A percentile compares a stretch with the other conserved stretches of the same genome.
Evolutionary conservation across 805 yeast species (phyloP).

Genomic region (Nakazawaea ambrosiae): DNA sequence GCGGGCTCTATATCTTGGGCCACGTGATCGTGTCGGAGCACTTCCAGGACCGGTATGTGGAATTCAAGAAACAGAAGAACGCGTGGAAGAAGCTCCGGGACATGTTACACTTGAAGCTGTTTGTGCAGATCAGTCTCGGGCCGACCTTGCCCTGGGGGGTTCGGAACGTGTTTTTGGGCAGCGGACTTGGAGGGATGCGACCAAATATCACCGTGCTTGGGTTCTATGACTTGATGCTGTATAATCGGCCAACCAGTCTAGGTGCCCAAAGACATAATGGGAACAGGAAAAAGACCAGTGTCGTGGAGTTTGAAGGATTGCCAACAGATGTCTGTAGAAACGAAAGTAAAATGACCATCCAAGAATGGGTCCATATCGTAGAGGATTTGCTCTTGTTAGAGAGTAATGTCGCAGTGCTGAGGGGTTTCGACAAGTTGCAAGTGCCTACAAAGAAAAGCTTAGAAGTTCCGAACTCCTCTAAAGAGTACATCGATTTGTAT

Average conservation of each 20-base stretch:
- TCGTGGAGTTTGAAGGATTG: conserved; percentile 33
- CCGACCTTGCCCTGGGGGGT: conserved; percentile 93
- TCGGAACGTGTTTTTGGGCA: conserved; percentile 82
- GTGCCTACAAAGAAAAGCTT: conserved; percentile 47
- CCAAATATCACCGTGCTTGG: conserved; percentile 94
- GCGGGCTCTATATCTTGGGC: conserved; percentile 88
- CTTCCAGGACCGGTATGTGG: conserved; percentile 60
- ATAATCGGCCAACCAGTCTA: conserved; percentile 20
- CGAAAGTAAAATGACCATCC: conserved; percentile 61
- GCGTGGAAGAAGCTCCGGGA: conserved; percentile 88
- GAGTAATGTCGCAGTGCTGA: conserved; percentile 90
- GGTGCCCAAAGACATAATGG: background rate
- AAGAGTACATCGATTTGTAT: conserved; percentile 74
- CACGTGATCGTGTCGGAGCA: conserved; percentile 72
- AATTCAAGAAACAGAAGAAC: conserved; percentile 60
- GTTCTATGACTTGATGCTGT: conserved; percentile 50
- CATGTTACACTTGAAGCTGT: conserved; percentile 74
- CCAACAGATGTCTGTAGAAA: conserved; percentile 78
- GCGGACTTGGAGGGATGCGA: conserved; percentile 98
- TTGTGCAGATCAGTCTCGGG: conserved; percentile 87
- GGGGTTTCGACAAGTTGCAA: conserved; percentile 64
- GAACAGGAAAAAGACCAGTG: background rate
- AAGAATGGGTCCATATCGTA: conserved; percentile 86
- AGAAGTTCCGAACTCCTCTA: conserved; percentile 23
- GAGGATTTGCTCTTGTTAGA: conserved; percentile 87